Base-by-base conservation (phyloP, 768 basidiomycete genomes). In the Mrakia hoshinonis region DNA sequence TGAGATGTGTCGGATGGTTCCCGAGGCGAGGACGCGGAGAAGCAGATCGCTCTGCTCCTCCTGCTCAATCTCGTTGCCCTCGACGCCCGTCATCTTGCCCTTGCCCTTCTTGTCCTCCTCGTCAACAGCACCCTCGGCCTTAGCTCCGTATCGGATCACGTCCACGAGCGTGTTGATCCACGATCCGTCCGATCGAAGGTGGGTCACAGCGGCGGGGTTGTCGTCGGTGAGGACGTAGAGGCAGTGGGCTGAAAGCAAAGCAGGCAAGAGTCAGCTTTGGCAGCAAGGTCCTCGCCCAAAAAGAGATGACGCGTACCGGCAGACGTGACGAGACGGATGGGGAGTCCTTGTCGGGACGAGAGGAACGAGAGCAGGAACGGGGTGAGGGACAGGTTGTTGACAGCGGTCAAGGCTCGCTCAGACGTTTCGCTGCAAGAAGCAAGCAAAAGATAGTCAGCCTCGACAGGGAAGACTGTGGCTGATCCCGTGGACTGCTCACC, bases 301-400 rank as follows among this genome's bases (percentile, higher is more conserved):
- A n/a, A 13, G 34, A 52, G 29, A 31, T 29, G 39, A n/a, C 6
- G 24, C 83, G 48, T 76, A 92, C 92, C 90, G 77, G 92, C 91
- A 60, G 94, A 85, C 48, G 86, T 84, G 5, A 91, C 88, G 1
- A 90, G 87, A 0, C 85, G 81, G 20, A 87, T 73, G 1, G 92
- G 88, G 10, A 95, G 80, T 62, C 84, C 85, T 54, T 86, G 84
- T 68, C 87, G 84, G 3, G 89, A 84, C 11, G 83, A 85, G 49
- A 97, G 82, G 80, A 96, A 94, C n/a, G 91, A 88, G 85, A 93
- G 87, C 65, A 97, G 82, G 80, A 97, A 92, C 0, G 91, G 90
- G 13, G 87, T 81, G 3, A 93, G 84, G 29, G 85, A 82, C 7
- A 90, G 85, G 47, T 87, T 84, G 78, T 94, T 96, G 78, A 97